These are phyloP conservation scores for Trichoderma koningiopsis DNA, from an alignment of 2,329 filamentous ascomycete species.

Conservation along the genomic window DNA sequence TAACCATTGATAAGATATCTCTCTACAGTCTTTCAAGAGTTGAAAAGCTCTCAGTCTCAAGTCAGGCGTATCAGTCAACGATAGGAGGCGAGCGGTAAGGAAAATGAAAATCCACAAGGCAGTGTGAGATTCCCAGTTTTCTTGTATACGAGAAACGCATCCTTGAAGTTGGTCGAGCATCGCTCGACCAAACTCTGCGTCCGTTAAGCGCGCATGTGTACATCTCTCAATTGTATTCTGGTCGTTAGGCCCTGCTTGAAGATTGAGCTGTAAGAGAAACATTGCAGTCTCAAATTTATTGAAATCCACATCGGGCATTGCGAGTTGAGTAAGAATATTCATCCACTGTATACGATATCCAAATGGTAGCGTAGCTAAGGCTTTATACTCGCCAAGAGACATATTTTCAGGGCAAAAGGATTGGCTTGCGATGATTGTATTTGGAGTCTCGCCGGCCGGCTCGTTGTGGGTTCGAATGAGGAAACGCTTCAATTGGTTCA, in stretches of 20 bases:
- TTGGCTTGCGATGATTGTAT: conserved; percentile 1
- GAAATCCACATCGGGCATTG: conserved; percentile 32
- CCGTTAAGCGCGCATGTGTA: neutral
- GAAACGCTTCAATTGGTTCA: neutral
- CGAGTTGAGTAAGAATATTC: conserved; percentile 30
- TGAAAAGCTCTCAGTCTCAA: neutral
- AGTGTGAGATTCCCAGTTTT: conserved; percentile 33
- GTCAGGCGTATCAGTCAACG: conserved; percentile 1
- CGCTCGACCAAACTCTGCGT: neutral
- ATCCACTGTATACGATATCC: conserved; percentile 30
- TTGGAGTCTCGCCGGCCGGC: conserved; percentile 1
- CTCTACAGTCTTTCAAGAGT: neutral
- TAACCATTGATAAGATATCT: neutral
- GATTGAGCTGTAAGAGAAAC: conserved; percentile 6
- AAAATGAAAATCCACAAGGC: conserved; percentile 29
- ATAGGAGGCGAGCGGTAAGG: conserved; percentile 29
- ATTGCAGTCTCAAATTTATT: conserved; percentile 29
- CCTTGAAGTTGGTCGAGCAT: neutral
- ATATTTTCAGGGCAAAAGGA: neutral
- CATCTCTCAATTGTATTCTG: neutral
- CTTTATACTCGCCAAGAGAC: conserved; percentile 7
- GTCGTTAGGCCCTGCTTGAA: neutral
- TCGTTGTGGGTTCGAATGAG: neutral
- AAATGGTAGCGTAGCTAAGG: conserved; percentile 26
- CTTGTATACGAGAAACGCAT: conserved; percentile 23